Conservation (phyloP, 108 stramenopile species). For the Cyclotella cryptica region DNA sequence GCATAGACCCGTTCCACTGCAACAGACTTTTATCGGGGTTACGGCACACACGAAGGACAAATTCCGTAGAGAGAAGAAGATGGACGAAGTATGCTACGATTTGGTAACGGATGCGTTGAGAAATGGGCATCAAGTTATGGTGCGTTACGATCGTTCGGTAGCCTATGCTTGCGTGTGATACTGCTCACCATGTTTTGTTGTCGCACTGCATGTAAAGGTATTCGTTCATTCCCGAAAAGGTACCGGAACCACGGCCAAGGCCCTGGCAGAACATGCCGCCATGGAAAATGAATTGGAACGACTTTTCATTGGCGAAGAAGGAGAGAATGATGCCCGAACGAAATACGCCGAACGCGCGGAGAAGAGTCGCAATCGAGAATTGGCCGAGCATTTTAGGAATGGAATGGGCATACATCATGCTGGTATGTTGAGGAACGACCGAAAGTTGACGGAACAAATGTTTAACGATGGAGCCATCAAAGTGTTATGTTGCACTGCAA, state of each 20-base stretch:
- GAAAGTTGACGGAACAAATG: slow-evolving; percentile 94
- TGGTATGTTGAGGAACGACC: slow-evolving; percentile 97
- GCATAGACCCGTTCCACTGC: slow-evolving; percentile 97
- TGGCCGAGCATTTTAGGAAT: slow-evolving; percentile 85
- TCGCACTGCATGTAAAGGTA: too few species aligned
- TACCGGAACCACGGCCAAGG: slow-evolving; percentile 90
- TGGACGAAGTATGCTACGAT: slow-evolving; percentile 95
- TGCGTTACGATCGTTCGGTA: slow-evolving; percentile 22
- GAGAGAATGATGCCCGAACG: slow-evolving; percentile 61
- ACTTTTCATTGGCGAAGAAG: slow-evolving; percentile 71
- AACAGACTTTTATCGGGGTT: slow-evolving; percentile 96
- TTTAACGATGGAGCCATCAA: slow-evolving; percentile 96
- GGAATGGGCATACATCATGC: slow-evolving; percentile 99
- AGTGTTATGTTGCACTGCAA: slow-evolving; percentile 97
- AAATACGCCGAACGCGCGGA: slow-evolving; percentile 71
- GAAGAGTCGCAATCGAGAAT: slow-evolving; percentile 91
- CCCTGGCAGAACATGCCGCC: slow-evolving; percentile 79
- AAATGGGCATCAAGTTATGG: slow-evolving; percentile 98
- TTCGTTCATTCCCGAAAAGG: slow-evolving; percentile 99
- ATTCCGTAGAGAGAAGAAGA: slow-evolving; percentile 74
- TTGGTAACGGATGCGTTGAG: slow-evolving; percentile 86
- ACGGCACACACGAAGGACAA: slow-evolving; percentile 76
- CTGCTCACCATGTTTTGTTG: too few species aligned
- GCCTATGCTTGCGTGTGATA: too few species aligned
- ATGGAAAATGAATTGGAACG: slow-evolving; percentile 67